Evolutionary conservation across 2,329 filamentous ascomycete species (phyloP), one percentile per base, ranked within the genome.

Genomic region (Pyricularia sp.): DNA sequence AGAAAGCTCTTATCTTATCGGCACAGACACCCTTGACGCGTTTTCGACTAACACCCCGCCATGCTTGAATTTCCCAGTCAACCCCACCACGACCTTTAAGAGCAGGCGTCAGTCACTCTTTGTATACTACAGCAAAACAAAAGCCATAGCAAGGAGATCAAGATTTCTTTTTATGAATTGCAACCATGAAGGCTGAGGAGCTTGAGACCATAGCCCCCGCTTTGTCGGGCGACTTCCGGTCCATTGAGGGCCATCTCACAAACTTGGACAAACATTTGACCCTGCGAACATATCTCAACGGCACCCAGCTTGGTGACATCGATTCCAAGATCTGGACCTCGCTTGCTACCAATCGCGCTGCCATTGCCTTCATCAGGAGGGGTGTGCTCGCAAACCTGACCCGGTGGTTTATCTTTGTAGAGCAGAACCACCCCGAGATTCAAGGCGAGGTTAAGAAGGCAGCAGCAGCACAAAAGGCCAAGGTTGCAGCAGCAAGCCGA

Each of bases 341-440:
- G 5, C 85, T 97, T 68, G 90, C 92, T 69, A 89, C 87, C 74
- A 97, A 97, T 82, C 90, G 92, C 71, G 92, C 93, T n/a, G 91
- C 92, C 23, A 85, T 91, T 73, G 88, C 92, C 4, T 92, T 92
- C 73, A 85, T 97, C 74, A 92, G 92, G 80, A 92, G 92, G 80
- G 91, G 90, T 64, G 82, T 87, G 31, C 87, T 94, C 73, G 83
- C 86, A 70, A 97, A 95, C 78, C 79, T 97, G 70, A 87, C 88
- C 68, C 88, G 94, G 72, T 98, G 94, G 94, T 97, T 94, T 80
- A 86, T 84, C 74, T 97, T 91, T 78, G 84, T 98, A 73, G 93
- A 97, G 79, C 87, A 92, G 74, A 87, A 86, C 55, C 91, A 94
- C 79, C 91, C 91, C 20, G 92, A 93, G 84, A 87, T 93, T 70